Evolutionary conservation across 2,329 filamentous ascomycete species (phyloP).

Genomic region (Botrytis fabae): DNA sequence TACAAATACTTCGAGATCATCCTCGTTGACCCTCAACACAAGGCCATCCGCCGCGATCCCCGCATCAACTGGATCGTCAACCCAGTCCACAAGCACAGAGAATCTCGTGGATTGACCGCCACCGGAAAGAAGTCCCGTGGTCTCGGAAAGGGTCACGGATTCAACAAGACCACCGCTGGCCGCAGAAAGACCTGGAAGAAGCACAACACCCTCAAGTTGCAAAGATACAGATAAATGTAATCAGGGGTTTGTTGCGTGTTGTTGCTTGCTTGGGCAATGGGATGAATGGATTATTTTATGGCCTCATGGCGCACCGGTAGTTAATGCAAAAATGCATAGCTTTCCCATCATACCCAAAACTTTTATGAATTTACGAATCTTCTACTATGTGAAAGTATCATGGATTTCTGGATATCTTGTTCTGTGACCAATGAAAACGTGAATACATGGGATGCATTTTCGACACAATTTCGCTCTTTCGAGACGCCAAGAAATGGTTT

Average conservation of each 20-base stretch:
- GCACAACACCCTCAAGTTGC: slow-evolving; percentile 98
- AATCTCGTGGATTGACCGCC: slow-evolving; percentile 92
- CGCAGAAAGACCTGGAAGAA: slow-evolving; percentile 99
- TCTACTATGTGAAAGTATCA: slow-evolving; percentile 19
- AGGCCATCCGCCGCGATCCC: slow-evolving; percentile 97
- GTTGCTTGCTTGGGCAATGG: slow-evolving; percentile 32
- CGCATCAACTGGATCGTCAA: slow-evolving; percentile 99
- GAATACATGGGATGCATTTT: not conserved
- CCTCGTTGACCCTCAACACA: slow-evolving; percentile 99
- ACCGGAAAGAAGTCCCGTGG: slow-evolving; percentile 99
- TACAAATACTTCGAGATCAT: slow-evolving; percentile 99
- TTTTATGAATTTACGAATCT: slow-evolving; percentile 29
- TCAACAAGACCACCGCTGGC: slow-evolving; percentile 97
- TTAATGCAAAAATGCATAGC: slow-evolving; percentile 31
- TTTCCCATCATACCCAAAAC: slow-evolving; percentile 29
- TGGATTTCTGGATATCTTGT: not conserved
- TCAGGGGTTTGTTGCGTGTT: slow-evolving; percentile 34
- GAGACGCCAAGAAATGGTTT: not conserved
- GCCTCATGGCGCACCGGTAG: slow-evolving; percentile 25
- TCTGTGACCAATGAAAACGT: slow-evolving; percentile 15
- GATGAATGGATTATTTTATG: slow-evolving; percentile 33
- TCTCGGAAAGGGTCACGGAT: slow-evolving; percentile 98
- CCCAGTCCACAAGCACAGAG: slow-evolving; percentile 99
- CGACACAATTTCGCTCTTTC: not conserved
- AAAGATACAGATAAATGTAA: slow-evolving; percentile 82